Conservation (phyloP, 371 early-diverging fungal species). For the Mortierella sp. region DNA sequence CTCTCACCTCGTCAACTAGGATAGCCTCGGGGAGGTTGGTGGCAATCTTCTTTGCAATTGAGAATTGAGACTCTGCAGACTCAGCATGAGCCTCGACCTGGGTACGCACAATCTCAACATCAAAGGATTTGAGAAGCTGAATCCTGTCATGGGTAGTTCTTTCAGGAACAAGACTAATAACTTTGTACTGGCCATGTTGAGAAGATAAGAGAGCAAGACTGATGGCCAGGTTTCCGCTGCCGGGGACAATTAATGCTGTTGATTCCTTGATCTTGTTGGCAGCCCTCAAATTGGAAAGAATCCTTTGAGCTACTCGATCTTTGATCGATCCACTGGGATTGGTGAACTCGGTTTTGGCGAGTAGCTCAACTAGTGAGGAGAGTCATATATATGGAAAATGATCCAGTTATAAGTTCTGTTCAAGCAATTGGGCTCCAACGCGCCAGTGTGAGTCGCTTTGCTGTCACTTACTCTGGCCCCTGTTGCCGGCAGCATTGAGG, state of each 20-base stretch:
- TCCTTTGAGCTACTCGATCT: slow-evolving; percentile 78
- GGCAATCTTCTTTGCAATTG: slow-evolving; percentile 75
- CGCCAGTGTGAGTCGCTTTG: not conserved
- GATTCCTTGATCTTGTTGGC: slow-evolving; percentile 45
- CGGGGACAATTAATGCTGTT: slow-evolving; percentile 73
- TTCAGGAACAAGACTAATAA: slow-evolving; percentile 80
- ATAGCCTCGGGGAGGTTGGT: slow-evolving; percentile 66
- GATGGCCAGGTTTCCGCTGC: slow-evolving; percentile 79
- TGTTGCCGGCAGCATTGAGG: slow-evolving; percentile 25
- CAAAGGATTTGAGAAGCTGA: slow-evolving; percentile 77
- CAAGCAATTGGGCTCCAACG: not conserved
- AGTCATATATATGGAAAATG: not conserved
- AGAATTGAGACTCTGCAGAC: slow-evolving; percentile 78
- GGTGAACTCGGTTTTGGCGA: slow-evolving; percentile 80
- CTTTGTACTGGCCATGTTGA: slow-evolving; percentile 62
- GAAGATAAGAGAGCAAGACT: slow-evolving; percentile 58
- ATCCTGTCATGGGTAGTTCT: slow-evolving; percentile 81
- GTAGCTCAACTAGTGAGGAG: slow-evolving; percentile 58
- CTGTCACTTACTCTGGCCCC: slow-evolving; percentile 27
- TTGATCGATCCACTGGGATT: slow-evolving; percentile 84
- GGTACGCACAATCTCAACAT: slow-evolving; percentile 83
- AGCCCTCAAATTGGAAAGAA: slow-evolving; percentile 56
- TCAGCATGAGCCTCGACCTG: slow-evolving; percentile 80
- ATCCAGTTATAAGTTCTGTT: not conserved
- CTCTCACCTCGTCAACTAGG: slow-evolving; percentile 77